Evolutionary conservation across 2,329 filamentous ascomycete genomes (phyloP).

Genomic region (Onygenales sp.): DNA sequence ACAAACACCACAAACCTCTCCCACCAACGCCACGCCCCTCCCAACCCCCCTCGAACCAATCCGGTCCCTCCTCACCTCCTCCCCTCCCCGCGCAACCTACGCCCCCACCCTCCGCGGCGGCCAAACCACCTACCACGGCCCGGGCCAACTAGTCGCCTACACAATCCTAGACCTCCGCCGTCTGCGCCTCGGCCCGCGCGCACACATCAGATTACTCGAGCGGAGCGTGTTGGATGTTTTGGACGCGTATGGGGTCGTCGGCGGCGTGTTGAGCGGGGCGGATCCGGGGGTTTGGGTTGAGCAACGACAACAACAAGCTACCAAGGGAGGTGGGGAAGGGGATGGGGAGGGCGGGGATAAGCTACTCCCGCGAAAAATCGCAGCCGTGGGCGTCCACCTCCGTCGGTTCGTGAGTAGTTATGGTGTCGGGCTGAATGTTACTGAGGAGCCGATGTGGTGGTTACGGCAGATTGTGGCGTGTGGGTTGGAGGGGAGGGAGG

Average conservation of each 20-base stretch:
- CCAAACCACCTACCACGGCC: slow-evolving; percentile 89
- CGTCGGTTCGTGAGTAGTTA: slow-evolving; percentile 73
- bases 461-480: slow-evolving; percentile 74
- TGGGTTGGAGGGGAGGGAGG: slow-evolving; percentile 68
- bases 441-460: slow-evolving; percentile 54
- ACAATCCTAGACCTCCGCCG: slow-evolving; percentile 73
- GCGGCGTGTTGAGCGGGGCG: slow-evolving; percentile 46
- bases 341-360: slow-evolving; percentile 18
- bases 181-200: slow-evolving; percentile 58
- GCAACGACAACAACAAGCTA: slow-evolving; percentile 9
- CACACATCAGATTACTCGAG: slow-evolving; percentile 73
- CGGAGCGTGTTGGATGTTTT: slow-evolving; percentile 62
- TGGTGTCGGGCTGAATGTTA: slow-evolving; percentile 61
- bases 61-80: slow-evolving; percentile 21
- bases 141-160: slow-evolving; percentile 87
- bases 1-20: slow-evolving; percentile 23
- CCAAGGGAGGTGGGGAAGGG: slow-evolving; percentile 12
- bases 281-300: slow-evolving; percentile 79
- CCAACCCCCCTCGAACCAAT: slow-evolving; percentile 22
- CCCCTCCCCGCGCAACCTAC: slow-evolving; percentile 48
- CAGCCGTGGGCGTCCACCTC: slow-evolving; percentile 85
- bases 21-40: slow-evolving; percentile 27
- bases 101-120: slow-evolving; percentile 71
- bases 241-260: slow-evolving; percentile 48
- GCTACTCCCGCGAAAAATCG: slow-evolving; percentile 58